phyloP scores from a whole-genome alignment of 2,329 filamentous ascomycete species.

The Ceratocystis eucalypticola region DNA sequence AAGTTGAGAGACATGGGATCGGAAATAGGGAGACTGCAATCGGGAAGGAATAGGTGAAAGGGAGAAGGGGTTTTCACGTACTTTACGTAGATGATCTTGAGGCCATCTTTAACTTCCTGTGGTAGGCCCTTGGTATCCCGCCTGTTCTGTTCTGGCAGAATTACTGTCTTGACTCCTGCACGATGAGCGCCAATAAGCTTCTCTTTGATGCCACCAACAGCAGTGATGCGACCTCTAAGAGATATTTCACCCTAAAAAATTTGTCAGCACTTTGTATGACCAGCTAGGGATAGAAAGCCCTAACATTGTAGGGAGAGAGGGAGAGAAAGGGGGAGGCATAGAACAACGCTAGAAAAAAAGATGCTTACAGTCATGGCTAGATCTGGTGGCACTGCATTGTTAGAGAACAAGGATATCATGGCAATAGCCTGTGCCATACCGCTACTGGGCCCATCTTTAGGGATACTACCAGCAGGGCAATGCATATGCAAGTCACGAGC shows the following conservation, averaged over 20 bases:
- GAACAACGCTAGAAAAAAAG: conserved; percentile 15
- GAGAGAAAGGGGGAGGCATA: background rate
- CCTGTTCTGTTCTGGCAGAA: conserved; percentile 74
- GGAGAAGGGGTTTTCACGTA: conserved; percentile 33
- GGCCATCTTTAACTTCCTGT: conserved; percentile 69
- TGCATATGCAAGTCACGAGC: conserved; percentile 88
- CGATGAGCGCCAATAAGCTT: conserved; percentile 90
- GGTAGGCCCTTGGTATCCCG: conserved; percentile 90
- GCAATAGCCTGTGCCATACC: conserved; percentile 91
- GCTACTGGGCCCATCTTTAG: conserved; percentile 79
- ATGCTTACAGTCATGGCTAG: conserved; percentile 78
- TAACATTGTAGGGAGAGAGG: background rate
- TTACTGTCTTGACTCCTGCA: conserved; percentile 85
- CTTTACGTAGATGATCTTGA: conserved; percentile 83
- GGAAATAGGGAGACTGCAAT: conserved; percentile 18
- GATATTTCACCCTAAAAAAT: conserved; percentile 49
- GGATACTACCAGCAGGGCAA: conserved; percentile 86
- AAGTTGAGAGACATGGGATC: conserved; percentile 16
- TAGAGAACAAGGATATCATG: conserved; percentile 77
- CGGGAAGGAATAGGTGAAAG: conserved; percentile 31
- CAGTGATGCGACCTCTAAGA: conserved; percentile 77
- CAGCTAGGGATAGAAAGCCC: background rate
- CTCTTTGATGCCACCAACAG: conserved; percentile 96
- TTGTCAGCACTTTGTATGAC: conserved; percentile 11
- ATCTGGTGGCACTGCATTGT: conserved; percentile 72